These are phyloP conservation scores for Articulospora tetracladia DNA, from an alignment of 495 filamentous ascomycete genomes.

Conservation along the genomic window DNA sequence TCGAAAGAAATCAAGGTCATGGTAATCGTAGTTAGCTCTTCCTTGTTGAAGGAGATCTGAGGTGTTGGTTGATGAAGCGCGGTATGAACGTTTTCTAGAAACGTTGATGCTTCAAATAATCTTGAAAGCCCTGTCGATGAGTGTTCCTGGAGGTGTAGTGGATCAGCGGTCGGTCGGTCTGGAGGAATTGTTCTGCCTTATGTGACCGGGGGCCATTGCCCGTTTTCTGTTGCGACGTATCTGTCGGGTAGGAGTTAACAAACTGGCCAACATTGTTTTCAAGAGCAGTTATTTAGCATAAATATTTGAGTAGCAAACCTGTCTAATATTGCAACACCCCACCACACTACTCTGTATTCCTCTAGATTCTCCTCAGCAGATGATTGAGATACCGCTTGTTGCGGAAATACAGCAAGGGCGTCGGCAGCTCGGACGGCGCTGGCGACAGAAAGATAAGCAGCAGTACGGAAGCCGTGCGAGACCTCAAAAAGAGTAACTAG, in stretches of 20 bases:
- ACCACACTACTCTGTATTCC: constrained; percentile 13
- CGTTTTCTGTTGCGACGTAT: constrained; percentile 6
- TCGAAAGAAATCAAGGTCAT: constrained; percentile 4
- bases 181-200: constrained; percentile 1
- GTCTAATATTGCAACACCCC: constrained; percentile 9
- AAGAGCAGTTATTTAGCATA: background rate
- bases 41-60: background rate
- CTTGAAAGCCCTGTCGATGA: background rate
- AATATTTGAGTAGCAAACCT: constrained; percentile 6
- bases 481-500: constrained; percentile 7
- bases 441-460: constrained; percentile 9
- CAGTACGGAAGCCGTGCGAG: constrained; percentile 3
- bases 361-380: background rate
- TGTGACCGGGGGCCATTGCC: constrained; percentile 2
- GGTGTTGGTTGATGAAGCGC: constrained; percentile 2
- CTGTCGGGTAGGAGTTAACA: background rate
- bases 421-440: constrained; percentile 2
- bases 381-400: background rate
- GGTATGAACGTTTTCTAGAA: background rate
- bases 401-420: constrained; percentile 5
- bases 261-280: too few species aligned
- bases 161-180: background rate
- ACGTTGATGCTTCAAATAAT: background rate
- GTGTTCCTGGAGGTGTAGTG: background rate
- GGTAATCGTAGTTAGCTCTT: background rate